A percentile compares a stretch with the other conserved stretches of the same genome.
Conservation (phyloP, 78 protist genomes). For the Acrasis kona region DNA sequence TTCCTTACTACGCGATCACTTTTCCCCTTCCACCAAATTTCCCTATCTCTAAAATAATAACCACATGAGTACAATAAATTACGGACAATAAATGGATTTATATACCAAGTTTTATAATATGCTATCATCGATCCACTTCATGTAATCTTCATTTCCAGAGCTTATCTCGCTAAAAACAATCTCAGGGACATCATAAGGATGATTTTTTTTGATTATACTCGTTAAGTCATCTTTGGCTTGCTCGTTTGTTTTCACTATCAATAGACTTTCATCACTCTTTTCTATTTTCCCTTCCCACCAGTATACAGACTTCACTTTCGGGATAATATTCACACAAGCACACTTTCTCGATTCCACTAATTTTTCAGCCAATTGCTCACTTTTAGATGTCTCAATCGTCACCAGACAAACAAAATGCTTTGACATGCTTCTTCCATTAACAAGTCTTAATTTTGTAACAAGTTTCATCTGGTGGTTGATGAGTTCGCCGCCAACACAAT, state of each 20-base stretch:
- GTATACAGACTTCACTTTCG: constrained; percentile 17
- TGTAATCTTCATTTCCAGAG: constrained; percentile 1
- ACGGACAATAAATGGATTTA: too few relatives aligned
- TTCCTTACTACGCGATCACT: too few relatives aligned
- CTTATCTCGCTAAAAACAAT: constrained; percentile 1
- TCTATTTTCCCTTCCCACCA: constrained; percentile 25
- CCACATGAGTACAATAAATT: too few relatives aligned
- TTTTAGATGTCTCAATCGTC: too few relatives aligned
- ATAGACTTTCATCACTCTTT: constrained; percentile 4
- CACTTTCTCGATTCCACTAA: background rate
- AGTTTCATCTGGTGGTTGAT: too few relatives aligned
- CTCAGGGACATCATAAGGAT: constrained; percentile 37
- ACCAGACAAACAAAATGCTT: too few relatives aligned
- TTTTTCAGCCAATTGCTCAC: background rate
- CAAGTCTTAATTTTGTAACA: too few relatives aligned
- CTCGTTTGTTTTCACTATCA: constrained; percentile 25
- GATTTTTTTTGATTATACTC: background rate
- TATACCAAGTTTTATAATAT: too few relatives aligned
- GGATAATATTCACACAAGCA: constrained; percentile 39
- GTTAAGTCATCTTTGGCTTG: background rate
- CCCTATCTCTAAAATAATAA: too few relatives aligned
- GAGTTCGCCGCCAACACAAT: too few relatives aligned
- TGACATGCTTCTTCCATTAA: too few relatives aligned
- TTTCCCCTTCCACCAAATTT: too few relatives aligned
- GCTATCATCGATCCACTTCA: constrained; percentile 12